Percentiles rank a stretch among this genome's conserved stretches.
Evolutionary conservation across 352 stramenopile species (phyloP).

Genomic region (Globisporangium abappressorium): DNA sequence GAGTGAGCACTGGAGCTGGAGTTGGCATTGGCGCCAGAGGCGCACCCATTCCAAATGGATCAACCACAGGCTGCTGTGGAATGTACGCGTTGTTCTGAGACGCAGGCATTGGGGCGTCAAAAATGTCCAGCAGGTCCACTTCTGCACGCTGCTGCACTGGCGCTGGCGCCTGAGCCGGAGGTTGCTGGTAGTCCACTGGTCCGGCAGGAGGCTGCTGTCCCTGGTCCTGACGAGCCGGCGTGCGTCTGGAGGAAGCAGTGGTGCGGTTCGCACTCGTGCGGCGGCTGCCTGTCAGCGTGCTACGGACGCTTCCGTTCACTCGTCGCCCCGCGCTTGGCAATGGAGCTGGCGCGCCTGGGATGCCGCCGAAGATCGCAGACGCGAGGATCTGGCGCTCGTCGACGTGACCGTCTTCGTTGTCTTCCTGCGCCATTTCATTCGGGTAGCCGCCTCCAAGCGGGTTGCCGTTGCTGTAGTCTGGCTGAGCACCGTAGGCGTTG

Average conservation of each 20-base stretch:
- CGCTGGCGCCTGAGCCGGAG: constrained; percentile 20
- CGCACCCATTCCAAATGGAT: constrained; percentile 68
- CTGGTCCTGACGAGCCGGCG: constrained; percentile 39
- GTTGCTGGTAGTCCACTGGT: constrained; percentile 23
- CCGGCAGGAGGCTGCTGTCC: constrained; percentile 21
- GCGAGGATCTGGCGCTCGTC: constrained; percentile 89
- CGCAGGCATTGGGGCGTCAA: constrained; percentile 54
- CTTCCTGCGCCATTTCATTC: constrained; percentile 42
- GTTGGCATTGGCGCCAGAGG: constrained; percentile 27
- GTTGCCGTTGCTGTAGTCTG: constrained; percentile 14
- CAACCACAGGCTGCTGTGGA: constrained; percentile 28
- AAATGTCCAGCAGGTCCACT: constrained; percentile 85
- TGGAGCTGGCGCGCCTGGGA: constrained; percentile 70
- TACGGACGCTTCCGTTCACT: constrained; percentile 27
- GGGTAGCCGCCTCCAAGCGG: constrained; percentile 28
- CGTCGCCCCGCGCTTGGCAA: constrained; percentile 38
- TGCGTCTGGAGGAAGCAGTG: constrained; percentile 24
- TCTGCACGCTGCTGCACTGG: constrained; percentile 47
- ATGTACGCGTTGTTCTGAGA: constrained; percentile 26
- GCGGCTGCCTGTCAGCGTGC: constrained; percentile 19
- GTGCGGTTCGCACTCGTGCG: constrained; percentile 31
- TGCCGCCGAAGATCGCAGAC: constrained; percentile 96
- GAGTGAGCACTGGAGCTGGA: constrained; percentile 22
- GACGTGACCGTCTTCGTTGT: constrained; percentile 52
- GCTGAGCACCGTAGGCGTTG: constrained; percentile 10